These are phyloP conservation scores for Aureobasidium sp. DNA, from an alignment of 2,329 filamentous ascomycete species.

Conservation along the genomic window DNA sequence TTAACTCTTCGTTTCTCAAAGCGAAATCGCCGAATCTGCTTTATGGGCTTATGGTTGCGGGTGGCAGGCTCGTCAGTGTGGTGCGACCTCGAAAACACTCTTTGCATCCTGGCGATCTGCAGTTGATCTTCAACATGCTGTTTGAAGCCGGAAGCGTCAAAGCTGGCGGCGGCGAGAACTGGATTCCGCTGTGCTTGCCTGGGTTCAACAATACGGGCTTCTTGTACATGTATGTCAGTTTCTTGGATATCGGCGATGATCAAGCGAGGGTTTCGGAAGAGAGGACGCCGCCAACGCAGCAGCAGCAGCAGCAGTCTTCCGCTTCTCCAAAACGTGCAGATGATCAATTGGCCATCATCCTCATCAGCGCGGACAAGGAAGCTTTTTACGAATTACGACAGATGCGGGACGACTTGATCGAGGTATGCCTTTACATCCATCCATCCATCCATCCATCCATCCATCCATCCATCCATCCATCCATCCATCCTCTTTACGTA, in stretches of 20 bases:
- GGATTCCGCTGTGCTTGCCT: constrained; percentile 92
- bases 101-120: constrained; percentile 87
- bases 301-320: constrained; percentile 26
- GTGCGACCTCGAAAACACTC: constrained; percentile 91
- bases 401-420: constrained; percentile 55
- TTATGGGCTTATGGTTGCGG: constrained; percentile 89
- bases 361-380: constrained; percentile 90
- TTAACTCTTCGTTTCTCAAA: constrained; percentile 83
- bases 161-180: constrained; percentile 89
- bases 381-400: constrained; percentile 83
- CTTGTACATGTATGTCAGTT: constrained; percentile 98
- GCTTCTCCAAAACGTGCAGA: constrained; percentile 40
- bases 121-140: constrained; percentile 98
- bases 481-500: too few relatives aligned
- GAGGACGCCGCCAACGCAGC: neutral
- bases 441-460: too few relatives aligned
- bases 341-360: constrained; percentile 76
- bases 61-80: constrained; percentile 87
- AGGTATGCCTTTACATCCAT: constrained; percentile 33
- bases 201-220: constrained; percentile 97
- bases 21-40: constrained; percentile 69
- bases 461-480: too few relatives aligned
- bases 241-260: constrained; percentile 54
- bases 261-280: constrained; percentile 1
- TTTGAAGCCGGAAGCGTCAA: constrained; percentile 92